These are phyloP conservation scores for Blastobotrys petasosporus DNA, from an alignment of 1,139 yeast species.

Conservation along the genomic window DNA sequence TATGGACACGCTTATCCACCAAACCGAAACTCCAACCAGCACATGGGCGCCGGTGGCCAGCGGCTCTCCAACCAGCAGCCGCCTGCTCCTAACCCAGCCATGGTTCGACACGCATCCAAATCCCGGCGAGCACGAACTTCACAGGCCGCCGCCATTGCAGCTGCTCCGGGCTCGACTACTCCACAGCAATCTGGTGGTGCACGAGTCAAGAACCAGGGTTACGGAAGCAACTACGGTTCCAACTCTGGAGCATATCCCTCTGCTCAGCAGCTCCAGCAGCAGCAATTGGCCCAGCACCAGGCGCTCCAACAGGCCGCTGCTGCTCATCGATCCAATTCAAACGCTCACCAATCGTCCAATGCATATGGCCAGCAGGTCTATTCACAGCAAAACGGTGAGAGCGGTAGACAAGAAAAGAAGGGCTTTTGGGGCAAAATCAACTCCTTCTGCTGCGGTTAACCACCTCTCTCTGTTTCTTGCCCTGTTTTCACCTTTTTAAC, in stretches of 20 bases:
- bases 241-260: constrained; percentile 20
- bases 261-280: constrained; percentile 18
- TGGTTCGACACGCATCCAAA: constrained; percentile 30
- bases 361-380: constrained; percentile 15
- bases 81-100: constrained; percentile 29
- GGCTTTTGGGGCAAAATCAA: constrained; percentile 32
- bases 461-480: background rate
- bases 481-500: constrained; percentile 1
- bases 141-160: constrained; percentile 9
- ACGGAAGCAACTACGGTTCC: constrained; percentile 13
- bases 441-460: constrained; percentile 31
- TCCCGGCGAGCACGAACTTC: constrained; percentile 26
- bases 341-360: constrained; percentile 3
- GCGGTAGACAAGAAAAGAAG: constrained; percentile 23
- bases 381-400: constrained; percentile 16
- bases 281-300: constrained; percentile 17
- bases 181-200: constrained; percentile 6
- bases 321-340: background rate
- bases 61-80: constrained; percentile 23
- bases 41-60: constrained; percentile 24
- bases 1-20: constrained; percentile 70
- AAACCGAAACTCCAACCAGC: constrained; percentile 27
- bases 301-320: constrained; percentile 15
- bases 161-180: too few relatives aligned
- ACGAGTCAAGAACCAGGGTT: constrained; percentile 4